phyloP scores from a whole-genome alignment of 1,284 basidiomycete genomes.

The Puccinia horiana region DNA sequence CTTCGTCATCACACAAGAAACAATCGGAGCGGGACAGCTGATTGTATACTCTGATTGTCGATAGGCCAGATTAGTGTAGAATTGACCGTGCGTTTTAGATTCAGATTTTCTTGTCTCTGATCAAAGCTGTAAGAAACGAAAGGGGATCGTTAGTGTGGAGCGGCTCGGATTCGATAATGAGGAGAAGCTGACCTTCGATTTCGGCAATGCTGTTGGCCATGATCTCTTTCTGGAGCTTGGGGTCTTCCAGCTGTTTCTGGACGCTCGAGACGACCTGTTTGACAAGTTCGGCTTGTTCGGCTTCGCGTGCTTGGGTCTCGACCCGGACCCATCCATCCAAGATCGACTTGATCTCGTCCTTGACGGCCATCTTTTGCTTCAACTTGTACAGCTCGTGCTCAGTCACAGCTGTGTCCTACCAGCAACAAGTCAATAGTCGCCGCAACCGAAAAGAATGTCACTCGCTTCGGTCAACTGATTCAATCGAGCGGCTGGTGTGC shows the following conservation, averaged over 20 bases:
- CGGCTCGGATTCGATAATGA: neutral
- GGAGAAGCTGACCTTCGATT: slow-evolving; percentile 77
- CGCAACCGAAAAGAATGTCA: too few relatives aligned
- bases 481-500: too few relatives aligned
- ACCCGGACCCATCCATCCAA: slow-evolving; percentile 97
- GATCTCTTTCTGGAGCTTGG: slow-evolving; percentile 91
- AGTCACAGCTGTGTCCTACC: slow-evolving; percentile 83
- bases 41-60: too few relatives aligned
- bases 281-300: slow-evolving; percentile 87
- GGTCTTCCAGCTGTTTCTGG: slow-evolving; percentile 76
- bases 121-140: slow-evolving; percentile 21
- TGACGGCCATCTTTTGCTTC: slow-evolving; percentile 81
- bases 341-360: slow-evolving; percentile 87
- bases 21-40: too few relatives aligned
- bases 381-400: slow-evolving; percentile 89
- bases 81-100: neutral
- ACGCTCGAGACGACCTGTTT: slow-evolving; percentile 85
- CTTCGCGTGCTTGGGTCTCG: slow-evolving; percentile 95
- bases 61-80: too few relatives aligned
- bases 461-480: too few relatives aligned
- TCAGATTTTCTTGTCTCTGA: slow-evolving; percentile 44
- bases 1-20: too few relatives aligned
- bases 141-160: neutral
- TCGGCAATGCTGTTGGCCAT: slow-evolving; percentile 80
- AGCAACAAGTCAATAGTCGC: neutral